Evolutionary conservation across 73 alveolate genomes (phyloP), one percentile per base, ranked within the genome.

Genomic region (Paramecium octaurelia): DNA sequence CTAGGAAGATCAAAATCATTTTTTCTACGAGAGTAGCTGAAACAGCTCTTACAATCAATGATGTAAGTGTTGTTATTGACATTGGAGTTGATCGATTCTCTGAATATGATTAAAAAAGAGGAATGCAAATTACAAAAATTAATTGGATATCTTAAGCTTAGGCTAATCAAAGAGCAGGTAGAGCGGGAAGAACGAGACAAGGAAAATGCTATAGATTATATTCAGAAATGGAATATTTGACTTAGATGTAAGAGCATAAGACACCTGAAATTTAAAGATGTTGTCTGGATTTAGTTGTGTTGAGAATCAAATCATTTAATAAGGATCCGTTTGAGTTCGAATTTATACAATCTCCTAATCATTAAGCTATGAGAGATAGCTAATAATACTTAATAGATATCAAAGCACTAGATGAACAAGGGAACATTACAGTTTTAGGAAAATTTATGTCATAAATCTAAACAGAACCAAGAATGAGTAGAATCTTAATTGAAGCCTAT

Each of bases 181-280:
- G 99, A 88, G 99, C 99, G 7, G 99, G 99, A 23, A 93, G 99
- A 92, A 99, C 99, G 18, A 94, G 98, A 77, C 99, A 99, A 12
- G 99, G 99, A 58, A 99, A 99, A 94, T 99, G 99, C 93, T 99
- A 92, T 90, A 89, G 99, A 86, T 98, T 99, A 42, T 99, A 99
- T 91, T 98, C 99, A 29, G 96, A 97, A 92, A 97, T 18, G 20
- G 59, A 92, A 8, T 99, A 94, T 94, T 94, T 98, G 50, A 95
- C 96, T 38, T 99, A 98, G 87, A 94, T 99, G 92, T 94, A 93
- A 69, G 99, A 97, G 75, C 97, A 99, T 38, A 97, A 99, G 3
- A 96, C 95, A 86, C 99, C 99, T 9, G 99, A 99, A 96, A 98
- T 99, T 73, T 92, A 98, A 58, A 94, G 99, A 93, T 96, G 99